phyloP scores from a whole-genome alignment of 371 early-diverging fungal genomes.

The Chytridium lagenaria region DNA sequence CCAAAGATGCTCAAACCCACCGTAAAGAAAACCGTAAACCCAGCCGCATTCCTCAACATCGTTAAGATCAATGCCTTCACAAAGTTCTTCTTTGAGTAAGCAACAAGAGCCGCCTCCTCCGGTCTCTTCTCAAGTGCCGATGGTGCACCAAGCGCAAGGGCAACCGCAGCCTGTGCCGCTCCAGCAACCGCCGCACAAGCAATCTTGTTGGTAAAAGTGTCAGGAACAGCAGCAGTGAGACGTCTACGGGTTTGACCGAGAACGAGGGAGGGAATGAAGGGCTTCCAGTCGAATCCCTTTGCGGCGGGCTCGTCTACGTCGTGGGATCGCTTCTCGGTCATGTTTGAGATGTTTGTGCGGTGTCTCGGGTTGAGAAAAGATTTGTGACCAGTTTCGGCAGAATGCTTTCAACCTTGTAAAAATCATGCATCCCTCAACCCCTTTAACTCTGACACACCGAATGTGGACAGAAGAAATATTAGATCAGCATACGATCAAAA shows the following conservation, averaged over 20 bases:
- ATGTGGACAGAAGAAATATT: no score
- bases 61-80: neutral
- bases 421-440: no score
- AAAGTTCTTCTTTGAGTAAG: neutral
- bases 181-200: constrained; percentile 11
- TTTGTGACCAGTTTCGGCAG: no score
- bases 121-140: constrained; percentile 21
- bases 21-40: constrained; percentile 15
- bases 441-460: no score
- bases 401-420: no score
- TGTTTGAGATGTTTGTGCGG: no score
- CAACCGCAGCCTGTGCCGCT: constrained; percentile 19
- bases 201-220: neutral
- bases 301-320: neutral
- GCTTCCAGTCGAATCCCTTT: constrained; percentile 11
- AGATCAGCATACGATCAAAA: no score
- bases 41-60: constrained; percentile 13
- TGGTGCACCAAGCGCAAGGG: neutral
- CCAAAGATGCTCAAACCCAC: neutral
- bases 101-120: constrained; percentile 13
- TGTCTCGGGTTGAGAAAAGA: no score
- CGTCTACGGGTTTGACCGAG: constrained; percentile 6
- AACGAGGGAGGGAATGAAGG: constrained; percentile 1
- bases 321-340: no score
- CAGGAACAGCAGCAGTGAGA: neutral